phyloP scores from a whole-genome alignment of 495 filamentous ascomycete species.

The Hypoxylon subgilvum region DNA sequence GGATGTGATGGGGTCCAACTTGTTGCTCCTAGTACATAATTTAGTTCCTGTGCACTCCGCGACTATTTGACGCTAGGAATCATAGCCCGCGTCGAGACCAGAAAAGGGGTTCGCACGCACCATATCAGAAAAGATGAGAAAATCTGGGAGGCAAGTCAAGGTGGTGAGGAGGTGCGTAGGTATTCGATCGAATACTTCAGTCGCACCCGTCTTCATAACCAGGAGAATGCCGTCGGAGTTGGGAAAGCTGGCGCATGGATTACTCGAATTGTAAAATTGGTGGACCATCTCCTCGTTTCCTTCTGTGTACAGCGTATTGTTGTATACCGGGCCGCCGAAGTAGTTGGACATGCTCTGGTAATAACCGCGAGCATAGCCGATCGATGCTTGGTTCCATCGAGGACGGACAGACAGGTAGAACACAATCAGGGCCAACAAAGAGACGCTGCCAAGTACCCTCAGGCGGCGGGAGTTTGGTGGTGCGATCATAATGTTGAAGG shows the following conservation, averaged over 20 bases:
- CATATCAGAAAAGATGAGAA: constrained; percentile 60
- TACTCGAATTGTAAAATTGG: constrained; percentile 37
- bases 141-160: constrained; percentile 51
- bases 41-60: constrained; percentile 18
- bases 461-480: constrained; percentile 37
- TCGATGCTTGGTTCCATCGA: constrained; percentile 27
- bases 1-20: constrained; percentile 50
- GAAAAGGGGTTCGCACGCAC: constrained; percentile 24
- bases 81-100: not conserved
- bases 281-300: constrained; percentile 36
- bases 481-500: constrained; percentile 32
- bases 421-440: constrained; percentile 26
- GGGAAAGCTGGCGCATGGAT: constrained; percentile 40
- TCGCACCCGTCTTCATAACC: constrained; percentile 60
- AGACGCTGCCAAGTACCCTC: constrained; percentile 27
- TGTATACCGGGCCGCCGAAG: constrained; percentile 34
- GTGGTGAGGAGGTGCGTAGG: constrained; percentile 56
- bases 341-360: constrained; percentile 38
- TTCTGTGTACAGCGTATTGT: constrained; percentile 38
- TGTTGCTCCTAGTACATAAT: constrained; percentile 45
- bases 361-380: constrained; percentile 42
- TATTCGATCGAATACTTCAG: constrained; percentile 54
- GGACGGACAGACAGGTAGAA: constrained; percentile 31
- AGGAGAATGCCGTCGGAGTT: constrained; percentile 40
- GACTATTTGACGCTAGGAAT: not conserved